These are phyloP conservation scores for Naganishia randhawae DNA, from an alignment of 768 basidiomycete species.

Conservation along the genomic window DNA sequence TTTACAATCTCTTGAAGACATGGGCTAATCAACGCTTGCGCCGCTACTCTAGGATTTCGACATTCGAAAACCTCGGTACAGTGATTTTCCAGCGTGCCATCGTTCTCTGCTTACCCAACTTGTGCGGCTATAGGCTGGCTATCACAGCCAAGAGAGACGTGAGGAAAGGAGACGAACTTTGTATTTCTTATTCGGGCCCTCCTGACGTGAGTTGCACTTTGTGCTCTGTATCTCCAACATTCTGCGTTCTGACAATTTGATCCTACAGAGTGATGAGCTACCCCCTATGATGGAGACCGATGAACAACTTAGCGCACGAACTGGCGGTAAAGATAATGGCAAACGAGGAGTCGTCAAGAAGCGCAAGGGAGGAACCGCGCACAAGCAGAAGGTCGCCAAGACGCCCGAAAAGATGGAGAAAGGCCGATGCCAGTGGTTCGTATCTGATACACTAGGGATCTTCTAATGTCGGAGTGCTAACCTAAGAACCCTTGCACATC, in stretches of 20 bases:
- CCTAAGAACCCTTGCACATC: neutral
- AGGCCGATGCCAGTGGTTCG: slow-evolving; percentile 10
- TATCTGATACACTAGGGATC: neutral
- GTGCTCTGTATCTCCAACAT: neutral
- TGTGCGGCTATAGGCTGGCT: slow-evolving; percentile 35
- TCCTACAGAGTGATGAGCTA: neutral
- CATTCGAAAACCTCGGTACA: slow-evolving; percentile 45
- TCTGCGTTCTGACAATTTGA: neutral
- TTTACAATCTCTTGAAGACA: neutral
- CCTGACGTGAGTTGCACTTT: slow-evolving; percentile 28
- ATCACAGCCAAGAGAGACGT: slow-evolving; percentile 44
- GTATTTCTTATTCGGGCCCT: slow-evolving; percentile 48
- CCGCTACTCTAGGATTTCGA: slow-evolving; percentile 42
- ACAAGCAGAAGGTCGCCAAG: slow-evolving; percentile 15
- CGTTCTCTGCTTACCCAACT: neutral
- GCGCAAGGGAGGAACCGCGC: slow-evolving; percentile 21
- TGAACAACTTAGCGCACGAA: slow-evolving; percentile 16
- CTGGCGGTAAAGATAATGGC: slow-evolving; percentile 5
- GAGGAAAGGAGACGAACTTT: slow-evolving; percentile 40
- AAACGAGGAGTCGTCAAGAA: slow-evolving; percentile 13
- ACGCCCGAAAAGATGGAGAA: slow-evolving; percentile 19
- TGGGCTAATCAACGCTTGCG: slow-evolving; percentile 8
- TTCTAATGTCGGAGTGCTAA: neutral
- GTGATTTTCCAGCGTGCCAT: neutral
- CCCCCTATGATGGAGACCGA: slow-evolving; percentile 14